These are phyloP conservation scores for Colletotrichum tanaceti DNA, from an alignment of 2,329 filamentous ascomycete species.

Conservation along the genomic window DNA sequence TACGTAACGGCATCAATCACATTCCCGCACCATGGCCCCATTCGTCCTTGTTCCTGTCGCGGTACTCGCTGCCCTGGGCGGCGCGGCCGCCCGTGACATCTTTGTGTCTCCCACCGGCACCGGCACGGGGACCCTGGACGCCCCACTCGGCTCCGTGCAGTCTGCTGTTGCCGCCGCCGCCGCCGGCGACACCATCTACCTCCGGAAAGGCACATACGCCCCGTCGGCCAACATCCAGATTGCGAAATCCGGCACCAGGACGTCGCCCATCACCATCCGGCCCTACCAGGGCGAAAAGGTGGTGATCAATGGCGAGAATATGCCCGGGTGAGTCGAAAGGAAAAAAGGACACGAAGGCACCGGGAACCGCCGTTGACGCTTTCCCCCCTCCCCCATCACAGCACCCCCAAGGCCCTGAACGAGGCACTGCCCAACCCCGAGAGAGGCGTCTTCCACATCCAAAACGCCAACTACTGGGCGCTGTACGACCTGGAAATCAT, in stretches of 20 bases:
- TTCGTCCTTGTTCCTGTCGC: neutral
- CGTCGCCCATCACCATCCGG: constrained; percentile 53
- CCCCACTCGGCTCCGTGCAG: constrained; percentile 57
- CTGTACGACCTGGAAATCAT: constrained; percentile 53
- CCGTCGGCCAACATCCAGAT: constrained; percentile 58
- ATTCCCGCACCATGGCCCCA: constrained; percentile 1
- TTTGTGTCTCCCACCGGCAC: constrained; percentile 57
- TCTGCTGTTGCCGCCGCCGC: constrained; percentile 54
- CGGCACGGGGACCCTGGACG: constrained; percentile 50
- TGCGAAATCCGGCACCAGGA: constrained; percentile 53
- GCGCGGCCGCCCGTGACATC: constrained; percentile 44
- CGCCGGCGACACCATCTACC: constrained; percentile 56
- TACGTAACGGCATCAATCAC: neutral
- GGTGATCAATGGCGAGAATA: constrained; percentile 56
- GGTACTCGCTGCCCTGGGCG: constrained; percentile 4
- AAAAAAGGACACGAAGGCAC: too few relatives aligned
- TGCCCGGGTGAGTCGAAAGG: constrained; percentile 46
- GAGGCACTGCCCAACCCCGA: constrained; percentile 53
- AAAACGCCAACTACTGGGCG: constrained; percentile 57
- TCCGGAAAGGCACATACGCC: constrained; percentile 57
- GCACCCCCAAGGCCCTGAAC: constrained; percentile 54
- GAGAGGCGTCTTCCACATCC: constrained; percentile 58
- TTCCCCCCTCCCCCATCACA: too few relatives aligned
- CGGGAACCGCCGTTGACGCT: neutral
- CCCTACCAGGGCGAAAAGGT: constrained; percentile 56